These are phyloP conservation scores for Pleurostoma richardsiae DNA, from an alignment of 2,329 filamentous ascomycete genomes.

Conservation along the genomic window DNA sequence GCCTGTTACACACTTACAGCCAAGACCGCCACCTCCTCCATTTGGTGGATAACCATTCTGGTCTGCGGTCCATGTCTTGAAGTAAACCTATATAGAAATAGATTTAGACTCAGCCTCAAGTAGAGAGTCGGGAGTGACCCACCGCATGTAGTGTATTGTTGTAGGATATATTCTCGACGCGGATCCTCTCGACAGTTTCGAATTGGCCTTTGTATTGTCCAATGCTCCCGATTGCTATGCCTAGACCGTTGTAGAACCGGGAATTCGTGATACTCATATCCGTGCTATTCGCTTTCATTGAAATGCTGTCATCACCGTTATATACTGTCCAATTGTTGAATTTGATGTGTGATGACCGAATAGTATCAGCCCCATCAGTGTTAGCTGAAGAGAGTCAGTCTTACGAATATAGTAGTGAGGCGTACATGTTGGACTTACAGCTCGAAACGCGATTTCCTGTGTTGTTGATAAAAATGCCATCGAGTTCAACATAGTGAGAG, in stretches of 20 bases:
- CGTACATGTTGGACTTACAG: slow-evolving; percentile 8
- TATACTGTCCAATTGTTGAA: slow-evolving; percentile 20
- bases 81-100: slow-evolving; percentile 18
- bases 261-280: slow-evolving; percentile 27
- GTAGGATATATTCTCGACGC: slow-evolving; percentile 29
- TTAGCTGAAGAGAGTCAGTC: slow-evolving; percentile 13
- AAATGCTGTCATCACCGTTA: slow-evolving; percentile 14
- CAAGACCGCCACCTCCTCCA: slow-evolving; percentile 41
- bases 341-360: slow-evolving; percentile 15
- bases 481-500: slow-evolving; percentile 31
- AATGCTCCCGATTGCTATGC: slow-evolving; percentile 41
- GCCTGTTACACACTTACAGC: slow-evolving; percentile 23
- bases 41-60: slow-evolving; percentile 39
- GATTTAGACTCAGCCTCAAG: background rate
- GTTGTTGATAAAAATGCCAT: slow-evolving; percentile 43
- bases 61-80: slow-evolving; percentile 45
- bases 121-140: background rate
- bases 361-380: slow-evolving; percentile 24
- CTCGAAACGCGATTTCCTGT: slow-evolving; percentile 18
- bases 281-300: slow-evolving; percentile 17
- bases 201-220: slow-evolving; percentile 38
- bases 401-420: background rate
- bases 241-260: slow-evolving; percentile 32
- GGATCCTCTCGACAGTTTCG: slow-evolving; percentile 36
- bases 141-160: slow-evolving; percentile 30